A percentile compares a stretch with the other conserved stretches of the same genome.
These are phyloP conservation scores for Leccinum incarnatum DNA, from an alignment of 768 basidiomycete species.

Conservation along the genomic window DNA sequence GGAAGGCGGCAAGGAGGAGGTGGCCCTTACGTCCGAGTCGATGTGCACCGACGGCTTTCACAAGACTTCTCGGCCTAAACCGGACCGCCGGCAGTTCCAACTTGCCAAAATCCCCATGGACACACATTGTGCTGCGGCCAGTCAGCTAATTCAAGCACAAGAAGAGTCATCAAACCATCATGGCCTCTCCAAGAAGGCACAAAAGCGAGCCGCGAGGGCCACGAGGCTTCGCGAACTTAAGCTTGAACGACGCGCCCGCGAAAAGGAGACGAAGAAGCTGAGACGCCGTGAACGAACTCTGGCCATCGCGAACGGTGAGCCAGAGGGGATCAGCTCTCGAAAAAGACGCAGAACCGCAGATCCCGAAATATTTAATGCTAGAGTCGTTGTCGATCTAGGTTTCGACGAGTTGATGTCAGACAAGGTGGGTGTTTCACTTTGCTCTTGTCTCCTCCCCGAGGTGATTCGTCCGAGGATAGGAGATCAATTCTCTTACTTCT, in stretches of 20 bases:
- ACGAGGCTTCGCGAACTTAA: slow-evolving; percentile 64
- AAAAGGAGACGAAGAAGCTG: slow-evolving; percentile 74
- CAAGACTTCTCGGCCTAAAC: slow-evolving; percentile 17
- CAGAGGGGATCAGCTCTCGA: slow-evolving; percentile 28
- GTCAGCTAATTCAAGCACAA: slow-evolving; percentile 16
- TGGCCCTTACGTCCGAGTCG: neutral
- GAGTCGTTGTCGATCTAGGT: slow-evolving; percentile 80
- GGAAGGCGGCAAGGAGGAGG: slow-evolving; percentile 4
- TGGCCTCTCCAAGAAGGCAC: slow-evolving; percentile 71
- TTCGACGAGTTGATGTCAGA: slow-evolving; percentile 94
- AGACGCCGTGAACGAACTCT: slow-evolving; percentile 62
- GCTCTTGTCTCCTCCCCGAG: slow-evolving; percentile 8
- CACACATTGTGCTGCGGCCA: slow-evolving; percentile 3
- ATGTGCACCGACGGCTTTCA: neutral
- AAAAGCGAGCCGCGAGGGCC: slow-evolving; percentile 72
- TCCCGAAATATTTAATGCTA: slow-evolving; percentile 50
- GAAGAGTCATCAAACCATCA: slow-evolving; percentile 16
- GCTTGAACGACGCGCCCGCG: slow-evolving; percentile 69
- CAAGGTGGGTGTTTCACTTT: slow-evolving; percentile 56
- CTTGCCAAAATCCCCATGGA: slow-evolving; percentile 20
- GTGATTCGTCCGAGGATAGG: slow-evolving; percentile 47
- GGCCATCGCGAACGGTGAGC: slow-evolving; percentile 48
- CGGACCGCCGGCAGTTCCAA: slow-evolving; percentile 17
- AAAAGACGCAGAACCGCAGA: slow-evolving; percentile 35
- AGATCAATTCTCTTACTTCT: slow-evolving; percentile 83